These are phyloP conservation scores for Lachnellula subtilissima DNA, from an alignment of 2,329 filamentous ascomycete genomes.

Conservation along the genomic window DNA sequence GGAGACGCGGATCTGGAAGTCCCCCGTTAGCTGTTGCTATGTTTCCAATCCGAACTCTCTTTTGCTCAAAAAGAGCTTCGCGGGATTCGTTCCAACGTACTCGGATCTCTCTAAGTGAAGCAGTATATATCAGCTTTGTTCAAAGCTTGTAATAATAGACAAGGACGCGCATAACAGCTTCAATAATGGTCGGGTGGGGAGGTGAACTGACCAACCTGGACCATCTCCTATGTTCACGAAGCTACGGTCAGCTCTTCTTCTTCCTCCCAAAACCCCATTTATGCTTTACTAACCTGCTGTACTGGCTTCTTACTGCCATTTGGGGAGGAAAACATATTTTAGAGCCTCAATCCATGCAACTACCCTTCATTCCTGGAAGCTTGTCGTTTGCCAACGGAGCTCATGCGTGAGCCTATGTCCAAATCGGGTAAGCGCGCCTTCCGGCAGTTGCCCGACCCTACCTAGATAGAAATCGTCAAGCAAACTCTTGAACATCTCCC, in stretches of 20 bases:
- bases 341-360: constrained; percentile 4
- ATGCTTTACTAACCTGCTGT: constrained; percentile 56
- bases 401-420: neutral
- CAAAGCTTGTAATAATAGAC: constrained; percentile 1
- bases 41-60: neutral
- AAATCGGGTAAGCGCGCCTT: neutral
- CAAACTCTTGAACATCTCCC: too few species aligned
- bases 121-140: constrained; percentile 15
- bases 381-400: neutral
- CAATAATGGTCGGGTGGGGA: constrained; percentile 1
- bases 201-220: constrained; percentile 86
- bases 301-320: constrained; percentile 63
- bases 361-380: neutral
- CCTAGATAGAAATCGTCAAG: too few species aligned
- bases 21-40: constrained; percentile 15
- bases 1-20: constrained; percentile 71
- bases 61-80: neutral
- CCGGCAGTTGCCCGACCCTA: neutral
- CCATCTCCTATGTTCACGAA: constrained; percentile 75
- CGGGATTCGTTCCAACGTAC: constrained; percentile 40
- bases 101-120: constrained; percentile 52
- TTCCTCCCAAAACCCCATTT: constrained; percentile 11
- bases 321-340: constrained; percentile 59
- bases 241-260: constrained; percentile 16
- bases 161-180: neutral